Evolutionary conservation across 2,329 filamentous ascomycete genomes (phyloP).

Genomic region (Cadophora malorum): DNA sequence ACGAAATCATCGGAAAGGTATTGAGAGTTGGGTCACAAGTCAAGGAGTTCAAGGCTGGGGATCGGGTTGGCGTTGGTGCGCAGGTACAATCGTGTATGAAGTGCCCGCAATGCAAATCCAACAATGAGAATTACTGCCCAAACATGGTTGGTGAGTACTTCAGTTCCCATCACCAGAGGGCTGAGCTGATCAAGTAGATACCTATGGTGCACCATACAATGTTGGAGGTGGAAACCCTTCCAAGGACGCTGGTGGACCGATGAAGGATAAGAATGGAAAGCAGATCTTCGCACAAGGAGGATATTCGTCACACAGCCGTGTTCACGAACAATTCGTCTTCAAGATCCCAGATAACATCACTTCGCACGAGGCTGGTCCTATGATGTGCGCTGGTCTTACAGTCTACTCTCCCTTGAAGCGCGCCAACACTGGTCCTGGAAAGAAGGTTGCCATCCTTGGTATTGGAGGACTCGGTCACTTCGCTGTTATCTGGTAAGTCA

Average conservation of each 20-base stretch:
- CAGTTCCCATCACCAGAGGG: constrained; percentile 35
- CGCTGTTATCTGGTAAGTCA: constrained; percentile 62
- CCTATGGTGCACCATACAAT: constrained; percentile 39
- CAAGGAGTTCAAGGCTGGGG: constrained; percentile 58
- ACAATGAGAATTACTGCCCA: constrained; percentile 62
- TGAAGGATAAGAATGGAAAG: constrained; percentile 36
- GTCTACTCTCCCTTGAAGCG: constrained; percentile 59
- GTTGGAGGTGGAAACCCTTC: constrained; percentile 30
- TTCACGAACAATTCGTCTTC: constrained; percentile 63
- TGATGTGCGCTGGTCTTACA: constrained; percentile 80
- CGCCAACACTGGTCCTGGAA: constrained; percentile 51
- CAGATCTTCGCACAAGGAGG: constrained; percentile 40
- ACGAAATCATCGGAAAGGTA: constrained; percentile 73
- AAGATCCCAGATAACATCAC: constrained; percentile 60
- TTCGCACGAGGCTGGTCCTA: constrained; percentile 62
- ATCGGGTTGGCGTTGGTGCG: constrained; percentile 61
- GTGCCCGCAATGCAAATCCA: constrained; percentile 60
- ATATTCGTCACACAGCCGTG: constrained; percentile 52
- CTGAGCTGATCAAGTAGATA: constrained; percentile 19
- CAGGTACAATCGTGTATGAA: constrained; percentile 60
- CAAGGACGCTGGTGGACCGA: constrained; percentile 25
- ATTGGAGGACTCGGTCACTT: constrained; percentile 78
- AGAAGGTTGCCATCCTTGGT: constrained; percentile 73
- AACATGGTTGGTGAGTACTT: constrained; percentile 57
- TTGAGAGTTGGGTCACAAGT: constrained; percentile 71